These are phyloP conservation scores for Adenanthera pavonina DNA, from an alignment of 306 rosid genomes.

Conservation along the genomic window DNA sequence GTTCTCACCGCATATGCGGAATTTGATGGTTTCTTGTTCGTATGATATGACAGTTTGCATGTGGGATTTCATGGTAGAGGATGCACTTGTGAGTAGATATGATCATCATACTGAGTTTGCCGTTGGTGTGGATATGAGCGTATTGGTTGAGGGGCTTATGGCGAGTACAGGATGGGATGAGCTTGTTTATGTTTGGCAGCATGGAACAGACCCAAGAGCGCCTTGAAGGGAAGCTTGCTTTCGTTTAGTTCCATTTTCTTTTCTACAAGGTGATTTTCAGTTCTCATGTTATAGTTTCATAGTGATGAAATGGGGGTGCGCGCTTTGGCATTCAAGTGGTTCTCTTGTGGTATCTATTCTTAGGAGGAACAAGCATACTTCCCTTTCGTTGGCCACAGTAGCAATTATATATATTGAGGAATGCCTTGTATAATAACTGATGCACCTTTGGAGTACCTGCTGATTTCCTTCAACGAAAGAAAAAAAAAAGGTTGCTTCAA, in stretches of 20 bases:
- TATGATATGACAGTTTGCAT: constrained; percentile 91
- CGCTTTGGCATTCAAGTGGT: constrained; percentile 10
- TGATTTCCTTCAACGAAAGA: not conserved
- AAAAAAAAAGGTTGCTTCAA: constrained; percentile 14
- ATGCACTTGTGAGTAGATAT: constrained; percentile 79
- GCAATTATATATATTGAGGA: not conserved
- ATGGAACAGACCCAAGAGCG: constrained; percentile 93
- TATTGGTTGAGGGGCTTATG: constrained; percentile 86
- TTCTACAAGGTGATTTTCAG: not conserved
- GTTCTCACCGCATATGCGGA: constrained; percentile 79
- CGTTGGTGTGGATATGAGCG: constrained; percentile 93
- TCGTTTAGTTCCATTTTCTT: not conserved
- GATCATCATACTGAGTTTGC: constrained; percentile 93
- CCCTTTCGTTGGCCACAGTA: constrained; percentile 13
- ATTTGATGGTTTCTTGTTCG: constrained; percentile 74
- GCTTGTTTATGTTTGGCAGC: constrained; percentile 92
- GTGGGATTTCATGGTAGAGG: constrained; percentile 94
- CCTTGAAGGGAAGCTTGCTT: constrained; percentile 48
- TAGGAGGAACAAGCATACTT: constrained; percentile 23
- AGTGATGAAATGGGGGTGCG: constrained; percentile 9
- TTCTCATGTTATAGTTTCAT: constrained; percentile 30
- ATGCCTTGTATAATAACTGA: constrained; percentile 22
- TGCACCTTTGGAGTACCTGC: not conserved
- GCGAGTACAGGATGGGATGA: constrained; percentile 98
- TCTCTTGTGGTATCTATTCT: constrained; percentile 27